Percentiles rank a stretch among this genome's conserved stretches.
phyloP scores from a whole-genome alignment of 2,329 filamentous ascomycete genomes.

The Paracorniculantispora psalliotae region DNA sequence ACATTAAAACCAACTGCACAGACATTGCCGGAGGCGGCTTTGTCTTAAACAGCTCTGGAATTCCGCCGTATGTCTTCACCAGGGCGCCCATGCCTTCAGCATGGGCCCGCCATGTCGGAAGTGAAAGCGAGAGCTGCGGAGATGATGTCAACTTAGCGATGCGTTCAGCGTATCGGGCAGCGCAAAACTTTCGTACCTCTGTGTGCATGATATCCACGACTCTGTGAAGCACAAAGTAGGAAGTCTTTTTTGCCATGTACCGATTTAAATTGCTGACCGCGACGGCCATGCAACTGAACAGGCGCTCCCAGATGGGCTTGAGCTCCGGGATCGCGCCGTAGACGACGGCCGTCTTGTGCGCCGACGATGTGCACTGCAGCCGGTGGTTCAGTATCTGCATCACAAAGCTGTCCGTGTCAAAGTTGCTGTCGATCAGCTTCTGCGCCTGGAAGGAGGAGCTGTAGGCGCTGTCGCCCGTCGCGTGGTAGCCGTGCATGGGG shows the following conservation, averaged over 20 bases:
- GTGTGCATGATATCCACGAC: background rate
- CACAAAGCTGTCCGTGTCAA: background rate
- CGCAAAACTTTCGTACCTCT: no score
- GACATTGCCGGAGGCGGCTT: background rate
- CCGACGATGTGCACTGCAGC: background rate
- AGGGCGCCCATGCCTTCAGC: background rate
- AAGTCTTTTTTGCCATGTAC: background rate
- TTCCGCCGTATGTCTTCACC: background rate
- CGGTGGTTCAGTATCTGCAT: background rate
- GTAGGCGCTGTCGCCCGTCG: background rate
- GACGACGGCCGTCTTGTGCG: no score
- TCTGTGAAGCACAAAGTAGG: background rate
- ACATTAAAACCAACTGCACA: background rate
- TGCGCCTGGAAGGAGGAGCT: background rate
- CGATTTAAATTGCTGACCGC: background rate
- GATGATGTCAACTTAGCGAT: background rate
- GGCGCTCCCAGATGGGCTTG: background rate
- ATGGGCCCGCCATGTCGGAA: background rate
- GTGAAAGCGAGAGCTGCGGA: background rate
- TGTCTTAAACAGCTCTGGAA: background rate
- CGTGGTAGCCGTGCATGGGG: background rate
- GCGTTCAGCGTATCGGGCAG: no score
- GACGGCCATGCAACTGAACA: background rate
- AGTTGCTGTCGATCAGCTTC: background rate
- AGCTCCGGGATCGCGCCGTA: background rate